Conservation (phyloP, 2,329 filamentous ascomycete species). For the Lojkania enalia region DNA sequence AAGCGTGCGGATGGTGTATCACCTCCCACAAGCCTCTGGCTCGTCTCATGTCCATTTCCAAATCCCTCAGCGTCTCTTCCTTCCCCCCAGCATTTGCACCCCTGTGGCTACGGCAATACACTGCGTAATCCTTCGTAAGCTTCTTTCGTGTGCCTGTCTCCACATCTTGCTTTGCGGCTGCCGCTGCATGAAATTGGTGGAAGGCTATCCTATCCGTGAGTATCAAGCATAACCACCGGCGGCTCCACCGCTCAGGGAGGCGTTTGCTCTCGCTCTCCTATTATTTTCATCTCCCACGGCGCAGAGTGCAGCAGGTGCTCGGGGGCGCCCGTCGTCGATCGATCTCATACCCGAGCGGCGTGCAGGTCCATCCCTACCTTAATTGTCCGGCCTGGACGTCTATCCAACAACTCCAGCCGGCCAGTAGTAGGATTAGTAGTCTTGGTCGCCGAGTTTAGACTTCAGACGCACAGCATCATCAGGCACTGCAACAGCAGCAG, state of each 20-base stretch:
- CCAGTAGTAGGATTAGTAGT: slow-evolving; percentile 9
- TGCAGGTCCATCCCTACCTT: slow-evolving; percentile 22
- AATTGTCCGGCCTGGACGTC: slow-evolving; percentile 12
- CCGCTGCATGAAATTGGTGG: slow-evolving; percentile 9
- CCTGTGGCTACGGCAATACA: slow-evolving; percentile 9
- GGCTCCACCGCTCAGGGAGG: slow-evolving; percentile 10
- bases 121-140: slow-evolving; percentile 33
- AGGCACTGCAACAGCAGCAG: neutral
- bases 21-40: slow-evolving; percentile 9
- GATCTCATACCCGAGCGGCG: slow-evolving; percentile 29
- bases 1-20: slow-evolving; percentile 30
- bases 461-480: slow-evolving; percentile 4
- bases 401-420: slow-evolving; percentile 11
- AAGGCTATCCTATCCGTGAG: slow-evolving; percentile 4
- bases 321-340: slow-evolving; percentile 31
- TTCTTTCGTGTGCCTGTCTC: slow-evolving; percentile 25
- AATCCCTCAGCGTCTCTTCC: slow-evolving; percentile 17
- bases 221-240: slow-evolving; percentile 5
- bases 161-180: slow-evolving; percentile 18
- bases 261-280: slow-evolving; percentile 2
- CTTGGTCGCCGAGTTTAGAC: slow-evolving; percentile 18
- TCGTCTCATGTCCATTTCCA: slow-evolving; percentile 33
- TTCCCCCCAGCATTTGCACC: slow-evolving; percentile 17
- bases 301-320: slow-evolving; percentile 26
- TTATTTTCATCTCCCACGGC: slow-evolving; percentile 18